These are phyloP conservation scores for Aureobasidium sp. DNA, from an alignment of 2,329 filamentous ascomycete species.

Conservation along the genomic window DNA sequence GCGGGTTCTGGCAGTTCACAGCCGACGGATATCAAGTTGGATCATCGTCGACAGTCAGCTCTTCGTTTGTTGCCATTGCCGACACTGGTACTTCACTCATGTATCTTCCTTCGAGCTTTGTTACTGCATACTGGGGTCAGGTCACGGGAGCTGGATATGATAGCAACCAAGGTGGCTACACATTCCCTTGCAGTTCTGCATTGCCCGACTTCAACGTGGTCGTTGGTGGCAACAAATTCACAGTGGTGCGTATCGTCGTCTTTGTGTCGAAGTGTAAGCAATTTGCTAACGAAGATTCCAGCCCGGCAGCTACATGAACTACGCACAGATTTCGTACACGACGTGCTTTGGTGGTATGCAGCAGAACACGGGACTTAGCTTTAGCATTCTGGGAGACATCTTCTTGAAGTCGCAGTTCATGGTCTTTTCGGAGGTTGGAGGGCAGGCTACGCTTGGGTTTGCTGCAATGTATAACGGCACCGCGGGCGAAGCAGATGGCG, in stretches of 20 bases:
- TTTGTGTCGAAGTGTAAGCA: background rate
- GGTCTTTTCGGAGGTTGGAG: constrained; percentile 46
- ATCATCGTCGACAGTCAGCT: constrained; percentile 31
- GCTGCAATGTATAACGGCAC: constrained; percentile 12
- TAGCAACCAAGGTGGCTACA: constrained; percentile 34
- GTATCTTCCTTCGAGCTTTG: constrained; percentile 46
- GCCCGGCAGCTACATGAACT: constrained; percentile 39
- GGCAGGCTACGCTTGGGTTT: constrained; percentile 14
- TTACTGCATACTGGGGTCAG: constrained; percentile 32
- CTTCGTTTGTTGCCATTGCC: constrained; percentile 50
- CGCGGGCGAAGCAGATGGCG: constrained; percentile 24
- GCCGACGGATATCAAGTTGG: constrained; percentile 52
- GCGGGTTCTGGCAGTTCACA: constrained; percentile 59
- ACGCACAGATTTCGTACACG: constrained; percentile 42
- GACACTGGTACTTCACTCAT: constrained; percentile 64
- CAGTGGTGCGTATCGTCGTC: constrained; percentile 11
- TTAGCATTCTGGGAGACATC: constrained; percentile 65
- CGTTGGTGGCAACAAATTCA: constrained; percentile 40
- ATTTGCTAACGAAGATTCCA: background rate
- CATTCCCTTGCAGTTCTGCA: constrained; percentile 33
- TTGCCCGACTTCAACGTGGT: constrained; percentile 42
- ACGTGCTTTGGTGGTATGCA: constrained; percentile 62
- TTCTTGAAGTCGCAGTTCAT: constrained; percentile 71
- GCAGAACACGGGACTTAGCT: constrained; percentile 44
- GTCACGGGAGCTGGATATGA: constrained; percentile 34